A percentile compares a stretch with the other conserved stretches of the same genome.
Evolutionary conservation across 805 yeast species (phyloP).

Genomic region (Tetrapisispora fleetii): DNA sequence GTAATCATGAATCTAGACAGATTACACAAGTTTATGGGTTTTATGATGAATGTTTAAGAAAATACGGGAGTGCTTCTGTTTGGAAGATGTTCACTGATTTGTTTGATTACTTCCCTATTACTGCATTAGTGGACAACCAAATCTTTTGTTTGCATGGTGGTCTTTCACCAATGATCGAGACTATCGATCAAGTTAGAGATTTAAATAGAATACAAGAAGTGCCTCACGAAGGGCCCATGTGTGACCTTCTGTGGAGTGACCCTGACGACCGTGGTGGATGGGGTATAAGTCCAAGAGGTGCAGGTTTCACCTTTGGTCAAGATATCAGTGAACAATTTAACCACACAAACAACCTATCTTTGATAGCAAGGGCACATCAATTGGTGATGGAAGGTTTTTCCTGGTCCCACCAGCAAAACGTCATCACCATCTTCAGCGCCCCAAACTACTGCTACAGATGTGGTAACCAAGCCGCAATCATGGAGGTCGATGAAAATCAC

Average conservation of each 20-base stretch:
- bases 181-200: slow-evolving; percentile 85
- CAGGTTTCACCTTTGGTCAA: slow-evolving; percentile 96
- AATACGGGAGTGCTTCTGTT: slow-evolving; percentile 85
- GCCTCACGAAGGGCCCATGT: slow-evolving; percentile 97
- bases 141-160: slow-evolving; percentile 94
- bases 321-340: slow-evolving; percentile 90
- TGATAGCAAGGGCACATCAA: slow-evolving; percentile 93
- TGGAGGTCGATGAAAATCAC: slow-evolving; percentile 95
- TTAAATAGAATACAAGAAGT: slow-evolving; percentile 90
- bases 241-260: slow-evolving; percentile 93
- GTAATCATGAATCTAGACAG: slow-evolving; percentile 92
- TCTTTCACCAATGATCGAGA: slow-evolving; percentile 86
- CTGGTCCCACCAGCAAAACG: slow-evolving; percentile 91
- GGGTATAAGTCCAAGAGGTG: slow-evolving; percentile 98
- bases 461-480: slow-evolving; percentile 96
- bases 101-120: slow-evolving; percentile 87
- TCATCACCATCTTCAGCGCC: slow-evolving; percentile 88
- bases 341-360: slow-evolving; percentile 73
- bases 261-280: slow-evolving; percentile 97
- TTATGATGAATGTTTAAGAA: slow-evolving; percentile 89
- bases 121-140: slow-evolving; percentile 84
- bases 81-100: slow-evolving; percentile 90
- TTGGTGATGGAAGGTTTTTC: slow-evolving; percentile 95
- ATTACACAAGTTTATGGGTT: slow-evolving; percentile 94
- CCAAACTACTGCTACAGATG: slow-evolving; percentile 96